These are phyloP conservation scores for Saxophila tyrrhenica DNA, from an alignment of 495 filamentous ascomycete genomes.

Conservation along the genomic window DNA sequence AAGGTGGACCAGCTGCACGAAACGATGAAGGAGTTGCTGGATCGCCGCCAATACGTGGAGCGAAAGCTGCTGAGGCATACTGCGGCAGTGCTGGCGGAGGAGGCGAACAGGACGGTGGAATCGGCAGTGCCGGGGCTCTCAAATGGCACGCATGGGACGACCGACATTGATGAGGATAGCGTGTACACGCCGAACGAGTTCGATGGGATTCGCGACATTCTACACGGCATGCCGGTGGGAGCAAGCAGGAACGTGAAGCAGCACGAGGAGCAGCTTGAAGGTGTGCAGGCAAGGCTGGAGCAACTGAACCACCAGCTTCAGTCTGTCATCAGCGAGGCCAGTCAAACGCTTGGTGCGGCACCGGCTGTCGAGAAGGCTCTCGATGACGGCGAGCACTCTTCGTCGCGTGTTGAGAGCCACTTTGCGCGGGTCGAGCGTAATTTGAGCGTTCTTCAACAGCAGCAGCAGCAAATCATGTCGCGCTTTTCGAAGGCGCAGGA, in stretches of 20 bases:
- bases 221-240: slow-evolving; percentile 10
- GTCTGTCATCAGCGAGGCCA: slow-evolving; percentile 52
- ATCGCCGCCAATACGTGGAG: slow-evolving; percentile 58
- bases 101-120: slow-evolving; percentile 3
- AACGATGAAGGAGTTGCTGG: slow-evolving; percentile 68
- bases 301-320: slow-evolving; percentile 58
- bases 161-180: slow-evolving; percentile 60
- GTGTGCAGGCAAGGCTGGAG: slow-evolving; percentile 56
- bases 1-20: slow-evolving; percentile 77
- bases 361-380: slow-evolving; percentile 33
- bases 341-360: slow-evolving; percentile 4
- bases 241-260: slow-evolving; percentile 20
- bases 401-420: slow-evolving; percentile 28
- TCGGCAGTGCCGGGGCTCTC: background rate
- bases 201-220: slow-evolving; percentile 39
- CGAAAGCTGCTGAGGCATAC: slow-evolving; percentile 74
- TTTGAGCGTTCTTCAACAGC: slow-evolving; percentile 18
- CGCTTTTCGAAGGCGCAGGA: slow-evolving; percentile 3
- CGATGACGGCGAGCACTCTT: slow-evolving; percentile 32
- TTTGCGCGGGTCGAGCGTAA: slow-evolving; percentile 10
- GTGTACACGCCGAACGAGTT: slow-evolving; percentile 63
- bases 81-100: slow-evolving; percentile 51
- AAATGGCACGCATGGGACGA: slow-evolving; percentile 3
- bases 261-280: slow-evolving; percentile 33
- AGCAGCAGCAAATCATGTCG: slow-evolving; percentile 9